Evolutionary conservation across 164 flowering plant genomes (phyloP), one percentile per base, ranked within the genome.

Genomic region (Warburgia ugandensis): DNA sequence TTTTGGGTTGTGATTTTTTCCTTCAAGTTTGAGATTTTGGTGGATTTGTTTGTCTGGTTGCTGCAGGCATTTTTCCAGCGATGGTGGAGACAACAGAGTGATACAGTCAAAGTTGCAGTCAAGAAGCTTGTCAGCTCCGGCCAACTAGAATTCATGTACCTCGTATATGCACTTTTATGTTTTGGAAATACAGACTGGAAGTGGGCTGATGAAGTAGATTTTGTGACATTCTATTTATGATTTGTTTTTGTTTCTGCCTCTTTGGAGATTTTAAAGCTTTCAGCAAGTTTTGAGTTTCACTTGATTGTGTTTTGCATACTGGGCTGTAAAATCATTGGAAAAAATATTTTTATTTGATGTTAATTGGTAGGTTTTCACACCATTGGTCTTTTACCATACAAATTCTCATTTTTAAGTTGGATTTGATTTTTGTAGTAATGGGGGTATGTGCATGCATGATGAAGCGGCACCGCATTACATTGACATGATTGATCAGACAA

Each of bases 401-500:
- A n/a, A n/a, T 36, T 54, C 27, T 43, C 8, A 0, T 35, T 41
- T 3, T 0, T 14, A 27, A 16, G 27, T 29, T 8, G 14, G 26
- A 26, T 33, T 21, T 5, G 30, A 5, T 48, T 20, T 38, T 30
- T 48, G 11, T 28, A 86, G 86, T 67, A 86, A 86, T 80, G 89
- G 92, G 17, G 92, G 85, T n/a, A 77, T 78, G 82, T 80, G 85
- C 57, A 86, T 86, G 95, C 90, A 86, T 66, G 95, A 86, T 56
- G 96, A 86, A 64, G 96, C 92, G n/a, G 49, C 76, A 1, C 64
- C 92, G 17, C 90, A 81, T 70, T 86, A 84, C 68, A 80, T 92
- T 53, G 98, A 92, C 53, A 85, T 92, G 96, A 87, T 87, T 55
- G 96, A 92, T 65, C 96, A 86, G 63, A 86, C 87, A 28, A 84